phyloP scores from a whole-genome alignment of 306 rosid species.

The Benincasa hispida region DNA sequence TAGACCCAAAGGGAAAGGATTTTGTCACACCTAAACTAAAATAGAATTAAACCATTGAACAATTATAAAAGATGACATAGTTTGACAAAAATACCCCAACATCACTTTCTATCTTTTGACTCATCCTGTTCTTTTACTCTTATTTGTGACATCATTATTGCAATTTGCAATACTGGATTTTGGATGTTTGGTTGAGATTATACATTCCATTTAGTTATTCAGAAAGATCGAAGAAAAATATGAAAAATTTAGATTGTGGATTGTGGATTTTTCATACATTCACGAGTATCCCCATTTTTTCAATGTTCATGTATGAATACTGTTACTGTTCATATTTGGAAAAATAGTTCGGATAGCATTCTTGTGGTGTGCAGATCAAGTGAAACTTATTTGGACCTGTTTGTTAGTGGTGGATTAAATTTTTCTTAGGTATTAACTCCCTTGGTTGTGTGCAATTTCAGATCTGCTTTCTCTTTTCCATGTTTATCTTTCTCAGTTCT shows the following conservation, averaged over 20 bases:
- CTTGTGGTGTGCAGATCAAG: neutral
- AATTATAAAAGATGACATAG: no score
- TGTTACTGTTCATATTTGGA: neutral
- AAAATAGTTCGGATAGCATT: neutral
- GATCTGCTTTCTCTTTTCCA: neutral
- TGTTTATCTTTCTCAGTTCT: neutral
- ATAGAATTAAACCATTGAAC: no score
- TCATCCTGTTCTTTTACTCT: neutral
- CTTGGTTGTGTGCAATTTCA: neutral
- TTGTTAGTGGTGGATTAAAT: neutral
- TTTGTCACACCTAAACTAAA: no score
- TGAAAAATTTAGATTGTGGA: neutral
- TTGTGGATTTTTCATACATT: neutral
- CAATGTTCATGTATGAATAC: neutral
- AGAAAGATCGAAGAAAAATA: neutral
- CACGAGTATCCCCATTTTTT: neutral
- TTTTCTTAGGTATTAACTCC: neutral
- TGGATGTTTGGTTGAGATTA: neutral
- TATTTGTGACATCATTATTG: neutral
- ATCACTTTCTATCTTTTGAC: neutral
- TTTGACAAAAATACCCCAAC: no score
- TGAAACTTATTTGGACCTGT: neutral
- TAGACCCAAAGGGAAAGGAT: no score
- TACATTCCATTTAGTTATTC: neutral
- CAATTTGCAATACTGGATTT: neutral